Conservation (phyloP, 1,284 basidiomycete species). For the Ustilago nuda region DNA sequence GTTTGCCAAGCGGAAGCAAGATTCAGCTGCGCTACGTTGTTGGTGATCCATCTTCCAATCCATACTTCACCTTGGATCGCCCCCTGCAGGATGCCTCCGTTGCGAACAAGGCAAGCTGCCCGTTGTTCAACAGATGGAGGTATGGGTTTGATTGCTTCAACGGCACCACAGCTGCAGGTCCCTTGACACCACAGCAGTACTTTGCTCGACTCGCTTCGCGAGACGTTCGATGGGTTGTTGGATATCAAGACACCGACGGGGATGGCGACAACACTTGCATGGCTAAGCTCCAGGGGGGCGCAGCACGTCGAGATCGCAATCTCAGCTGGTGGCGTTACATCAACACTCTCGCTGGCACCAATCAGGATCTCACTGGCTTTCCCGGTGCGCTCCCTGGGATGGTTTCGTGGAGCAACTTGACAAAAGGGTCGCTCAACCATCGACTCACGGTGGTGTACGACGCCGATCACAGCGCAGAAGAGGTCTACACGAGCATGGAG, state of each 20-base stretch:
- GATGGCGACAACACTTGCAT: conserved; percentile 67
- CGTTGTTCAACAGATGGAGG: conserved; percentile 62
- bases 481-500: conserved; percentile 56
- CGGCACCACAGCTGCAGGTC: conserved; percentile 35
- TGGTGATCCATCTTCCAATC: conserved; percentile 64
- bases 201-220: conserved; percentile 54
- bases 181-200: conserved; percentile 53
- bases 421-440: conserved; percentile 41
- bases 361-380: conserved; percentile 61
- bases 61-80: conserved; percentile 63
- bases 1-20: conserved; percentile 20
- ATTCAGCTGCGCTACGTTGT: conserved; percentile 63
- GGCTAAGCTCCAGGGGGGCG: conserved; percentile 66
- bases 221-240: conserved; percentile 65
- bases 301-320: conserved; percentile 62
- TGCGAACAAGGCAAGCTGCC: conserved; percentile 49
- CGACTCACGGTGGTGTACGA: conserved; percentile 57
- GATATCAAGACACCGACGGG: conserved; percentile 54
- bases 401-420: conserved; percentile 50
- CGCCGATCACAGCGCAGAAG: conserved; percentile 57
- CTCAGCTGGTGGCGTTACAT: conserved; percentile 66
- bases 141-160: conserved; percentile 63
- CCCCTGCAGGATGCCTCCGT: conserved; percentile 51
- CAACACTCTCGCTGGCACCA: conserved; percentile 61
- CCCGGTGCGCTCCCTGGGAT: conserved; percentile 43